Percentiles rank a stretch among this genome's conserved stretches.
These are phyloP conservation scores for Globisporangium ultimum DNA, from an alignment of 352 stramenopile genomes.

Conservation along the genomic window DNA sequence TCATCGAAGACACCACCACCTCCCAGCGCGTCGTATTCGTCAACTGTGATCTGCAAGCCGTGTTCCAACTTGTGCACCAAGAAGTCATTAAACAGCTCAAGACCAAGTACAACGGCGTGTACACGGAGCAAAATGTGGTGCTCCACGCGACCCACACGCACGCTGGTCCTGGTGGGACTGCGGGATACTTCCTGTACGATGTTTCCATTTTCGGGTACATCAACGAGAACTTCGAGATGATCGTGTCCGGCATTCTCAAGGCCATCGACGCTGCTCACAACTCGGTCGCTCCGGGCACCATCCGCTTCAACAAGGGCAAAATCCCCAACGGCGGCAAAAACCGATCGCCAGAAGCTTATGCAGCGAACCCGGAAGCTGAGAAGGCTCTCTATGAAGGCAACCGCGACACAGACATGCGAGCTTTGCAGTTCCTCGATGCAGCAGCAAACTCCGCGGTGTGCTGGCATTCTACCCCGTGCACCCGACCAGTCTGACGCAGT, in stretches of 20 bases:
- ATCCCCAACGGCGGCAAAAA: constrained; percentile 55
- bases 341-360: constrained; percentile 62
- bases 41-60: constrained; percentile 39
- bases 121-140: constrained; percentile 62
- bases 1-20: constrained; percentile 44
- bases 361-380: constrained; percentile 63
- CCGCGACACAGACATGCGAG: constrained; percentile 67
- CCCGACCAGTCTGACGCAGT: constrained; percentile 68
- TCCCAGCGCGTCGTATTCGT: constrained; percentile 37
- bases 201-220: constrained; percentile 42
- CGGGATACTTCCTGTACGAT: constrained; percentile 76
- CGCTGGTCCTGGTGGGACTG: constrained; percentile 60
- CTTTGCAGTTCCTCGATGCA: constrained; percentile 46
- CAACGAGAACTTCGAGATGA: constrained; percentile 58
- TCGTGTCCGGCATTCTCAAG: constrained; percentile 60
- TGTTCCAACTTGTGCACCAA: constrained; percentile 55
- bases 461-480: constrained; percentile 80
- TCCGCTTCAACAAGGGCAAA: constrained; percentile 35
- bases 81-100: constrained; percentile 40
- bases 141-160: constrained; percentile 86
- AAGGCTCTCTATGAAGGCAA: constrained; percentile 48
- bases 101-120: constrained; percentile 34
- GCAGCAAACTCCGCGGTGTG: constrained; percentile 36
- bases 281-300: constrained; percentile 38
- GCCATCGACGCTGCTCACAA: constrained; percentile 60